Conservation (phyloP, 169 alveolate genomes). For the Cytauxzoon felis region DNA sequence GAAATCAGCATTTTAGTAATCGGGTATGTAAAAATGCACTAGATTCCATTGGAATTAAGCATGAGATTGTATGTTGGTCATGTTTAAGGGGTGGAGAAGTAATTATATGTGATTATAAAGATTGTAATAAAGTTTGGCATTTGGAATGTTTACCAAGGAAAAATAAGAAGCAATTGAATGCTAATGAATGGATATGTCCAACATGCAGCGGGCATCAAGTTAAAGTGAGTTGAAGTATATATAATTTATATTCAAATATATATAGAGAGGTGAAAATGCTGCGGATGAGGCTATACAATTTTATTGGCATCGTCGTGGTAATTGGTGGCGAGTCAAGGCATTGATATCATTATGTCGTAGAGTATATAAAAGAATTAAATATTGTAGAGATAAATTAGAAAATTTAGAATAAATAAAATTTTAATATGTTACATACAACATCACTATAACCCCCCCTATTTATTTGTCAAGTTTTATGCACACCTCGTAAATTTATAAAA, state of each 20-base stretch:
- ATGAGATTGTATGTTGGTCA: conserved; percentile 63
- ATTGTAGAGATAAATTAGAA: too few species aligned
- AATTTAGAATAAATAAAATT: not conserved
- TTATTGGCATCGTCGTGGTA: conserved; percentile 50
- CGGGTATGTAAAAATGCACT: conserved; percentile 34
- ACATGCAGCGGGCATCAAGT: conserved; percentile 13
- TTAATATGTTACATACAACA: not conserved
- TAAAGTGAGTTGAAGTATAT: conserved; percentile 24
- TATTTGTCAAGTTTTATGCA: not conserved
- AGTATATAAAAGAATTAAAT: conserved; percentile 13
- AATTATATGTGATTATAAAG: conserved; percentile 58
- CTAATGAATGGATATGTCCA: conserved; percentile 59
- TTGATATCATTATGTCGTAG: conserved; percentile 25
- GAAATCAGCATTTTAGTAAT: conserved; percentile 2
- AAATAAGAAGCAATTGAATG: conserved; percentile 1
- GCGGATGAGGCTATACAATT: conserved; percentile 16
- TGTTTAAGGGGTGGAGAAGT: conserved; percentile 73
- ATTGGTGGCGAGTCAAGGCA: conserved; percentile 55
- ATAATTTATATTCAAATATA: not conserved
- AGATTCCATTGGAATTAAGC: conserved; percentile 28
- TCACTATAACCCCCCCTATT: conserved; percentile 12
- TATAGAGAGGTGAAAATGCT: conserved; percentile 9
- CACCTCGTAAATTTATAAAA: not conserved
- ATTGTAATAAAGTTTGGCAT: conserved; percentile 70
- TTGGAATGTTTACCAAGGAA: conserved; percentile 58